Evolutionary conservation across 2,329 filamentous ascomycete species (phyloP).

Genomic region (Cercospora zeina): DNA sequence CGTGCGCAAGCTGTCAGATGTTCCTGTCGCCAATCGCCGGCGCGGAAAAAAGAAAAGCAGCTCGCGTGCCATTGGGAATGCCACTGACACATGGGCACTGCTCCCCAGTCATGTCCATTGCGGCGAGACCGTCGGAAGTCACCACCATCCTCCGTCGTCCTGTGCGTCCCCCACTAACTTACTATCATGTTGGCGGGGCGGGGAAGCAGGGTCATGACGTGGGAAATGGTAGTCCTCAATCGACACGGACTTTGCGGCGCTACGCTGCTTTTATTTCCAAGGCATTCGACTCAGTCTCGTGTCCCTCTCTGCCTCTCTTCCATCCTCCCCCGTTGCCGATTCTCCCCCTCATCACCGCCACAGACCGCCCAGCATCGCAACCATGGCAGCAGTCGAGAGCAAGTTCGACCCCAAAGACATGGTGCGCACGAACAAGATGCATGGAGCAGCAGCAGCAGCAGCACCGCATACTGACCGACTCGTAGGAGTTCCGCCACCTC

Average conservation of each 20-base stretch:
- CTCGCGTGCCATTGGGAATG: background rate
- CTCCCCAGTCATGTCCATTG: constrained; percentile 16
- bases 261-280: constrained; percentile 18
- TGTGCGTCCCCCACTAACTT: too few relatives aligned
- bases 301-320: background rate
- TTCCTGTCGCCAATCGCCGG: background rate
- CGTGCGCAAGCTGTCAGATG: background rate
- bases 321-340: background rate
- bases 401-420: constrained; percentile 55
- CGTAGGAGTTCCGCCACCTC: constrained; percentile 45
- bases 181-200: constrained; percentile 1
- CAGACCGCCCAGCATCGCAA: constrained; percentile 24
- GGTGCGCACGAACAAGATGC: constrained; percentile 24
- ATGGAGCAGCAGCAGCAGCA: background rate
- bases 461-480: background rate
- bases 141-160: background rate
- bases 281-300: background rate
- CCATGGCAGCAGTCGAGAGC: constrained; percentile 44
- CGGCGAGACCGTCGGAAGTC: background rate
- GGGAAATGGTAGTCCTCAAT: background rate
- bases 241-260: constrained; percentile 4
- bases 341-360: background rate
- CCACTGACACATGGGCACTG: constrained; percentile 9
- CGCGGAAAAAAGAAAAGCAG: constrained; percentile 1
- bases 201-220: constrained; percentile 11